Base-by-base conservation (phyloP, 495 filamentous ascomycete species). In the Neurospora sp. region DNA sequence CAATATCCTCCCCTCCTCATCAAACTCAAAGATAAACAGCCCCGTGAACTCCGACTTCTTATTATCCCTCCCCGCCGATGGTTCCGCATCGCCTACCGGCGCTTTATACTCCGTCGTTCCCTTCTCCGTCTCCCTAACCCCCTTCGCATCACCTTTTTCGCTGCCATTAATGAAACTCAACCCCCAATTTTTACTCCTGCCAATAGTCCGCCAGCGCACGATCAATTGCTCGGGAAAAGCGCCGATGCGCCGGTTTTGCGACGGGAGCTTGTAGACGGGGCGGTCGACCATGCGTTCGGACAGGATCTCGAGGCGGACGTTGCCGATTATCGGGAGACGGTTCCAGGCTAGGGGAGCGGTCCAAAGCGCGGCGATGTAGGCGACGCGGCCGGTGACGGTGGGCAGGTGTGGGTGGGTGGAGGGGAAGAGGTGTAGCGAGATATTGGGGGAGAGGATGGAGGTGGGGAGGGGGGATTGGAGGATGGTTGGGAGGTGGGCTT, bases 341-440 rank as follows among this genome's bases (percentile, higher is more conserved):
- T 96, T 94, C 96, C 96, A 99, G 20, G 94, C 96, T 35, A 99
- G 89, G 0, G 96, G 96, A 1, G 94, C 91, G 3, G 96, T 97
- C 94, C 94, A 98, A 18, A 99, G 85, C 2, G 96, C 96, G 23
- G 96, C 94, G 54, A 91, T 91, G 81, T 99, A 99, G 39, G 93
- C 90, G 16, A 97, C 92, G 39, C 93, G 89, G 59, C 96, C 96
- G 7, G 92, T 91, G 70, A 98, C 96, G 10, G 90, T 92, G 69
- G 96, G 96, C 14, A 99, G 92, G 79, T 98, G 92, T 3, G 94
- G 96, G 78, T 99, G 96, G 0, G 96, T 98, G 3, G 94, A 94
- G 38, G 96, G 96, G 84, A 99, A 99, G 72, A 98, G 92, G 81
- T 97, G 92, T 38, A 99, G 90, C n/a, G 90, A 91, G 75, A 98